phyloP scores from a whole-genome alignment of 495 filamentous ascomycete genomes.

The Annulohypoxylon moriforme region DNA sequence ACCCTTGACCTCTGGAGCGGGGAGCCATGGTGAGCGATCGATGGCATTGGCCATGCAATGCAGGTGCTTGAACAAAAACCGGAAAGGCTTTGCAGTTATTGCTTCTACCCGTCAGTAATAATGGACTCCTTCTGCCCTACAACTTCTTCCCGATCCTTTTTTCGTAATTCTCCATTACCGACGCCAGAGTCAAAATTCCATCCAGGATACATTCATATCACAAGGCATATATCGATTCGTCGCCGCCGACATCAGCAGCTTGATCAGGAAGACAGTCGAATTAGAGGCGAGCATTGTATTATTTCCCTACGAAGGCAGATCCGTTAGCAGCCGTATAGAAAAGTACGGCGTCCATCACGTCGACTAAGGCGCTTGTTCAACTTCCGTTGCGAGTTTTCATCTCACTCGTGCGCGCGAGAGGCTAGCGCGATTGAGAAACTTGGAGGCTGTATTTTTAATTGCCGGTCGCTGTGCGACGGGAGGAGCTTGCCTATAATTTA shows the following conservation, averaged over 20 bases:
- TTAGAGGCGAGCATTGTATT: not conserved
- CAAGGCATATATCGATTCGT: constrained; percentile 5
- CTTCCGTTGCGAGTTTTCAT: not conserved
- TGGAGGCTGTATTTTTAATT: not conserved
- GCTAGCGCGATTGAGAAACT: not conserved
- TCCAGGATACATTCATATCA: constrained; percentile 8
- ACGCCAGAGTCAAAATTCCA: not conserved
- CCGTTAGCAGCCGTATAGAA: not conserved
- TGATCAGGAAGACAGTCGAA: not conserved
- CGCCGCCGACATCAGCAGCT: not conserved
- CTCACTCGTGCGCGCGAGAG: not conserved
- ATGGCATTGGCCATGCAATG: constrained; percentile 40
- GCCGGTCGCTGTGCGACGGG: constrained; percentile 33
- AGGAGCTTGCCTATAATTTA: not conserved
- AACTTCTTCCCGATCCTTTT: constrained; percentile 15
- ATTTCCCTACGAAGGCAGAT: not conserved
- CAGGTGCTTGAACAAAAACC: constrained; percentile 28
- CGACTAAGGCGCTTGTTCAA: not conserved
- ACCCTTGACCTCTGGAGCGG: constrained; percentile 41
- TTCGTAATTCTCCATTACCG: constrained; percentile 14
- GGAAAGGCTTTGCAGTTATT: constrained; percentile 19
- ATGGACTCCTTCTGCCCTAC: constrained; percentile 38
- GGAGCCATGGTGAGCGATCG: constrained; percentile 43
- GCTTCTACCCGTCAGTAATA: constrained; percentile 35
- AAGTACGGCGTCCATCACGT: not conserved